A percentile compares a stretch with the other conserved stretches of the same genome.
Conservation (phyloP, 768 basidiomycete species). For the Trametes maxima region DNA sequence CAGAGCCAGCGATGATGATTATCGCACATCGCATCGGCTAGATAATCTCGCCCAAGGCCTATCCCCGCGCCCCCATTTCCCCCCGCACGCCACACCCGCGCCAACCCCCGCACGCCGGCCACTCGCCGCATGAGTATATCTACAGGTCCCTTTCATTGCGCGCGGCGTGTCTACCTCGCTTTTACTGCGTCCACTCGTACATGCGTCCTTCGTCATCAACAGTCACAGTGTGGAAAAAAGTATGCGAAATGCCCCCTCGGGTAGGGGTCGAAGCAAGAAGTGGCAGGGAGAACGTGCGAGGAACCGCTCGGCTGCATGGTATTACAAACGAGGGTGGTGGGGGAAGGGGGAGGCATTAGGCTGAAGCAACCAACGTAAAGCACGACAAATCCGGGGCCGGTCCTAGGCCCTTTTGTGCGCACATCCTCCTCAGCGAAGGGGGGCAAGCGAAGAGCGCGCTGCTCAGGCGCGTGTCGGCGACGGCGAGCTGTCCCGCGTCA, state of each 20-base stretch:
- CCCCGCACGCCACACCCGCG: neutral
- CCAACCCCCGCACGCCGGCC: neutral
- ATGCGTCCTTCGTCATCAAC: constrained; percentile 18
- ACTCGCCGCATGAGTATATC: neutral
- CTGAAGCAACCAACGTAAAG: constrained; percentile 17
- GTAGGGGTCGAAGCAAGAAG: neutral
- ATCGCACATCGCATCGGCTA: constrained; percentile 26
- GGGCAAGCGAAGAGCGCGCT: neutral
- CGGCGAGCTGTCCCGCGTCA: constrained; percentile 13
- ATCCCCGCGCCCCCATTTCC: constrained; percentile 8
- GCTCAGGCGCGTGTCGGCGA: constrained; percentile 12
- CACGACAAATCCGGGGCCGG: constrained; percentile 18
- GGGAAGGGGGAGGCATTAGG: constrained; percentile 6
- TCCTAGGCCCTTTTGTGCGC: constrained; percentile 18
- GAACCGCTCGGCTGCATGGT: neutral
- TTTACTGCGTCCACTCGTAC: constrained; percentile 24
- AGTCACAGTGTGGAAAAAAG: neutral
- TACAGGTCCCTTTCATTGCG: constrained; percentile 13
- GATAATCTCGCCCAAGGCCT: constrained; percentile 23
- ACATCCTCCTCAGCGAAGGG: neutral
- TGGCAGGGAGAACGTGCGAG: neutral
- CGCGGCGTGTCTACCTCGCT: constrained; percentile 3
- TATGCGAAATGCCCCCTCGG: too few species aligned
- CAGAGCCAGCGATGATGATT: constrained; percentile 15
- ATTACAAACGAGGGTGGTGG: constrained; percentile 10